Percentiles rank a stretch among this genome's conserved stretches.
These are phyloP conservation scores for Phytophthora pinifolia DNA, from an alignment of 352 stramenopile species.

Conservation along the genomic window DNA sequence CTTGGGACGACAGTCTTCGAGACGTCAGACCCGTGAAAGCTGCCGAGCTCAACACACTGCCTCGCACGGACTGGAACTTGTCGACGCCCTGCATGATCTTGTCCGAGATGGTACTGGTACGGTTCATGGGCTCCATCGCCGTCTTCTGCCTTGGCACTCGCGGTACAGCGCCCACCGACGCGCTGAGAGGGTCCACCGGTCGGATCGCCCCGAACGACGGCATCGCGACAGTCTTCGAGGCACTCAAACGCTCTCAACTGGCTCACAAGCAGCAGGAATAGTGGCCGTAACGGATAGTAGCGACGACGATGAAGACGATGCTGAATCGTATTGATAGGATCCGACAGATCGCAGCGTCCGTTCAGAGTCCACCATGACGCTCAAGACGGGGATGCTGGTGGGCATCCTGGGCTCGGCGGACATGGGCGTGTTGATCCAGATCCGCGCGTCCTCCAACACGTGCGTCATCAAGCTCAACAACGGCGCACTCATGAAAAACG, in stretches of 20 bases:
- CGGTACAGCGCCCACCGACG: slow-evolving; percentile 33
- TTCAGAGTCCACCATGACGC: slow-evolving; percentile 30
- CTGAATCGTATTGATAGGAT: neutral
- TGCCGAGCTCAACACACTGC: slow-evolving; percentile 27
- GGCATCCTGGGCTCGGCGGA: slow-evolving; percentile 50
- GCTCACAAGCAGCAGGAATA: slow-evolving; percentile 11
- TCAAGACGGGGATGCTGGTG: slow-evolving; percentile 63
- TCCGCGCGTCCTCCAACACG: slow-evolving; percentile 56
- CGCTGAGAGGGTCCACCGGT: slow-evolving; percentile 37
- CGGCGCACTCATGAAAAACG: slow-evolving; percentile 65
- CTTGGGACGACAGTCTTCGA: slow-evolving; percentile 27
- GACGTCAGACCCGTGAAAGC: slow-evolving; percentile 28
- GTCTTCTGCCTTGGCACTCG: slow-evolving; percentile 25
- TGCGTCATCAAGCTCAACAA: slow-evolving; percentile 76
- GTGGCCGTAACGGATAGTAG: too few species aligned
- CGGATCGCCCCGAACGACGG: slow-evolving; percentile 25
- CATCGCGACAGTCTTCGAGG: slow-evolving; percentile 11
- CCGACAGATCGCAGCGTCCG: slow-evolving; percentile 7
- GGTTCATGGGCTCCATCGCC: slow-evolving; percentile 39
- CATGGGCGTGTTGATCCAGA: slow-evolving; percentile 62
- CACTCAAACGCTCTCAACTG: too few species aligned
- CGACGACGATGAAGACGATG: neutral
- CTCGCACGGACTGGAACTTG: slow-evolving; percentile 24
- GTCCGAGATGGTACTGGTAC: slow-evolving; percentile 47
- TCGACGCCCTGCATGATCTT: slow-evolving; percentile 29